Evolutionary conservation across 192 early-diverging fungal genomes (phyloP), one percentile per base, ranked within the genome.

Genomic region (Gonapodya prolifera): DNA sequence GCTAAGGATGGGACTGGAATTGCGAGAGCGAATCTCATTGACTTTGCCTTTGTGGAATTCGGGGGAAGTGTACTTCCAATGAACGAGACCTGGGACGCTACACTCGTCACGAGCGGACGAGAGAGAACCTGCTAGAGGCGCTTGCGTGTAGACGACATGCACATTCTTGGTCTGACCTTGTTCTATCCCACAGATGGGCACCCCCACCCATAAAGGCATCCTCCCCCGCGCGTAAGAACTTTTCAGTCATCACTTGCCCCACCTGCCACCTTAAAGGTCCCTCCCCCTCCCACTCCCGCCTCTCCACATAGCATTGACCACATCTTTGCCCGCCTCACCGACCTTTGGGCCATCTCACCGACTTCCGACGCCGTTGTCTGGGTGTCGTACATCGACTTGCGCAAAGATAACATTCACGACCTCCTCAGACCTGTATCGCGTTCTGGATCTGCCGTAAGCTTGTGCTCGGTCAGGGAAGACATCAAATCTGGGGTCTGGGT

Each of bases 311-410:
- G 86, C 30, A 89, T 90, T 81, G 82, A 89, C 78, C 87, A 89
- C 61, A 88, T 90, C 34, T 90, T 90, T 77, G 83, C 84, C 76
- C 84, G 86, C 80, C 89, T 90, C 76, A 80, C 85, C 16, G 78
- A 82, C 35, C 33, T 76, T 36, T 23, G 45, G 8, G 8, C 45
- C 45, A 61, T 16, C 45, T 23, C 8, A 8, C 45, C 45, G 8
- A 61, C 45, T 16, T 16, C 23, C 8, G 45, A 61, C 45, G 45
- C 45, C 77, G 83, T 87, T 29, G 93, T 94, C 2, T 88, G 93
- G 79, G 92, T 94, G 23, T 92, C 91, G 17, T 98, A 97, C 82
- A 86, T 97, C 78, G 96, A 98, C 81, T 94, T 96, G 33, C 94
- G 94, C 83, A 93, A 92, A 75, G 94, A 95, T 80, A 85, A 87